Conservation (phyloP, 2,329 filamentous ascomycete species). For the Botrytis tulipae region DNA sequence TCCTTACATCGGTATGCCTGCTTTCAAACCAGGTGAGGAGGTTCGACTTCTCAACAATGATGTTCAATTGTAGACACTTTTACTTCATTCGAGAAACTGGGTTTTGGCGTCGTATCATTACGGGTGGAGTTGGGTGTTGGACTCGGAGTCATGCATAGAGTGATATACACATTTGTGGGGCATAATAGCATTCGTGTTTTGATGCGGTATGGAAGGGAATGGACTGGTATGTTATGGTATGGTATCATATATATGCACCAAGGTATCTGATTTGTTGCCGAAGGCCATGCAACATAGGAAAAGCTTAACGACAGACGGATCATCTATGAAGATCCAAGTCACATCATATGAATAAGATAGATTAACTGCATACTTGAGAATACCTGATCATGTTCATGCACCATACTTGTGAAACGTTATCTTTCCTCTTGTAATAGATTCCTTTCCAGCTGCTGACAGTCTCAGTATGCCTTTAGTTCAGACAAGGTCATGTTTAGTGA, state of each 20-base stretch:
- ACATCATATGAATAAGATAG: constrained; percentile 1
- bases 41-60: constrained; percentile 83
- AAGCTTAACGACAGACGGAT: neutral
- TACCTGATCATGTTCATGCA: neutral
- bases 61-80: constrained; percentile 64
- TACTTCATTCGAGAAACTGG: neutral
- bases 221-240: neutral
- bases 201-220: neutral
- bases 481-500: neutral
- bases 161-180: constrained; percentile 1
- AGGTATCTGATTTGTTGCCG: constrained; percentile 6
- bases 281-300: neutral
- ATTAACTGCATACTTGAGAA: neutral
- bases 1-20: constrained; percentile 87
- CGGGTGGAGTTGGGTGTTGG: constrained; percentile 2
- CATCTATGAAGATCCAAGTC: neutral
- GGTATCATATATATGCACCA: neutral
- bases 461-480: neutral
- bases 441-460: neutral
- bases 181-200: neutral
- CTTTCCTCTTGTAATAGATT: neutral
- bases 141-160: constrained; percentile 14
- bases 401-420: neutral
- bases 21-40: constrained; percentile 96
- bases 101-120: neutral